A percentile compares a stretch with the other conserved stretches of the same genome.
Conservation (phyloP, 2,329 filamentous ascomycete genomes). For the Fusarium buxicola region DNA sequence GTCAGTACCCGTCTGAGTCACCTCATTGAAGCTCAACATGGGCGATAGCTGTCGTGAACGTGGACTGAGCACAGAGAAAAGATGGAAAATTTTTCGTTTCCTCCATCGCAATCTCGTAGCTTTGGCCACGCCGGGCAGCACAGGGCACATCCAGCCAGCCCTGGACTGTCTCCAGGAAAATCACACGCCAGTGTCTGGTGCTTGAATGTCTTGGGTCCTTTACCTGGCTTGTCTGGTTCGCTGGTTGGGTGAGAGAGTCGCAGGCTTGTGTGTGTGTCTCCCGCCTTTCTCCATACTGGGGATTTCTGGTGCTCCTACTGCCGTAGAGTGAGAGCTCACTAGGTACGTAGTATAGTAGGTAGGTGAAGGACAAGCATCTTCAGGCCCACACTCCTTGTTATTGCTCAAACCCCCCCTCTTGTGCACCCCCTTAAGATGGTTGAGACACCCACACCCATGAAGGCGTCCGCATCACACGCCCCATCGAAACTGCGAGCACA, state of each 20-base stretch:
- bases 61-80: slow-evolving; percentile 36
- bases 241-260: slow-evolving; percentile 11
- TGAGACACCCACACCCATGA: slow-evolving; percentile 42
- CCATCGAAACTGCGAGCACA: slow-evolving; percentile 26
- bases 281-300: slow-evolving; percentile 3
- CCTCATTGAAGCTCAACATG: slow-evolving; percentile 42
- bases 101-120: slow-evolving; percentile 35
- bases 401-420: slow-evolving; percentile 31
- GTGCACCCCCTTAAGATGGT: slow-evolving; percentile 25
- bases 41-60: slow-evolving; percentile 32
- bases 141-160: slow-evolving; percentile 26
- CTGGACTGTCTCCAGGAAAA: slow-evolving; percentile 32
- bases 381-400: slow-evolving; percentile 21
- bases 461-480: slow-evolving; percentile 27
- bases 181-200: slow-evolving; percentile 45
- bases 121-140: slow-evolving; percentile 16
- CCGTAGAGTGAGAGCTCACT: slow-evolving; percentile 17
- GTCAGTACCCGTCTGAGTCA: slow-evolving; percentile 43
- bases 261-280: no score
- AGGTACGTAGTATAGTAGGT: no score
- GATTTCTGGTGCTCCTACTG: slow-evolving; percentile 4
- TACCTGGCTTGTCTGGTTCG: slow-evolving; percentile 20
- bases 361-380: slow-evolving; percentile 25
- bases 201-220: slow-evolving; percentile 40
- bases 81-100: slow-evolving; percentile 33